These are phyloP conservation scores for Globisporangium nodosum DNA, from an alignment of 352 stramenopile genomes.

Conservation along the genomic window DNA sequence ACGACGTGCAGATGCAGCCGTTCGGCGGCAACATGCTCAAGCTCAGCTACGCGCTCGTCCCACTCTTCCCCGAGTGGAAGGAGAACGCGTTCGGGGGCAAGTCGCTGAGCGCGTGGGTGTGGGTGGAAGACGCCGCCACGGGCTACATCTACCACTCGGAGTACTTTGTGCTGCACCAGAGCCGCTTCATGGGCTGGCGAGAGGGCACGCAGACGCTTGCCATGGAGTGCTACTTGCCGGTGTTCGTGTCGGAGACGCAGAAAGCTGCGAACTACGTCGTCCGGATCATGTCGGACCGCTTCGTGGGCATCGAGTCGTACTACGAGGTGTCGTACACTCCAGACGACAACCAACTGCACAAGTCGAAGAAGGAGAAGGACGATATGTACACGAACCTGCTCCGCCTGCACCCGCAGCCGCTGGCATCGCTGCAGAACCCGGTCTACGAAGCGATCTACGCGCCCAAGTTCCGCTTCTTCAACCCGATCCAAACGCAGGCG, in stretches of 20 bases:
- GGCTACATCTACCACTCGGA: slow-evolving; percentile 94
- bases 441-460: slow-evolving; percentile 91
- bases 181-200: slow-evolving; percentile 60
- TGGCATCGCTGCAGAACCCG: slow-evolving; percentile 88
- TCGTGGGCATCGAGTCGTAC: slow-evolving; percentile 93
- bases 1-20: slow-evolving; percentile 86
- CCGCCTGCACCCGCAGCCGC: slow-evolving; percentile 93
- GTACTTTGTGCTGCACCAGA: slow-evolving; percentile 83
- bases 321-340: slow-evolving; percentile 67
- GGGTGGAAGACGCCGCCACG: slow-evolving; percentile 94
- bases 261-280: slow-evolving; percentile 91
- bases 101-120: slow-evolving; percentile 92
- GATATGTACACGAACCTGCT: slow-evolving; percentile 88
- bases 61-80: slow-evolving; percentile 70
- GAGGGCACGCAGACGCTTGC: slow-evolving; percentile 61
- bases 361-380: slow-evolving; percentile 48
- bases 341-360: slow-evolving; percentile 20
- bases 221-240: slow-evolving; percentile 95
- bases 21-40: slow-evolving; percentile 95
- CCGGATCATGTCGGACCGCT: slow-evolving; percentile 93
- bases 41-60: slow-evolving; percentile 76
- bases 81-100: slow-evolving; percentile 52
- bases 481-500: slow-evolving; percentile 96
- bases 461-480: slow-evolving; percentile 86
- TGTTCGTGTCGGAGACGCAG: slow-evolving; percentile 90